Conservation (phyloP, 345 rosid species). For the Linum tenue region DNA sequence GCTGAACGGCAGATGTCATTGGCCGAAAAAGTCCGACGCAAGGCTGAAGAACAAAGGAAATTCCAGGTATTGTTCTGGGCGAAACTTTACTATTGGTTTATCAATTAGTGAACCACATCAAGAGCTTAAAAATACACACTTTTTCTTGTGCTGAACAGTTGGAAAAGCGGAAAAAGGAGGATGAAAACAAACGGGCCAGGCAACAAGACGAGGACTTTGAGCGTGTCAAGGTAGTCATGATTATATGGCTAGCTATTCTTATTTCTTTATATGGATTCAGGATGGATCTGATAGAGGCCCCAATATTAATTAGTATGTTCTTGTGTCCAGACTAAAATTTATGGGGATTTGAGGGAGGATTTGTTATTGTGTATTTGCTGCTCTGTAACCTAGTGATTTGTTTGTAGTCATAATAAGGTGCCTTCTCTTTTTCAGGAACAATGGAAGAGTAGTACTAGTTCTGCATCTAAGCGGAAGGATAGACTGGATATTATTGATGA, state of each 20-base stretch:
- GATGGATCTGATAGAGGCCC: constrained; percentile 4
- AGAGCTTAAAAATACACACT: not conserved
- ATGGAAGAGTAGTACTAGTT: constrained; percentile 69
- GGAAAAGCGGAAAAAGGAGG: constrained; percentile 93
- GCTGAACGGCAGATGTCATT: constrained; percentile 89
- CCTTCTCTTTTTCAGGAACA: constrained; percentile 49
- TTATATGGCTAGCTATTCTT: not conserved
- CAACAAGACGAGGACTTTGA: constrained; percentile 85
- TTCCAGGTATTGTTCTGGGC: constrained; percentile 41
- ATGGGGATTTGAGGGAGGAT: not conserved
- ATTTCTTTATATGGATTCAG: constrained; percentile 8
- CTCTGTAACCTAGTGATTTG: not conserved
- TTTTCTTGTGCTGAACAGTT: constrained; percentile 36
- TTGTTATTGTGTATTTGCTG: no score
- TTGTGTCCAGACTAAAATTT: not conserved
- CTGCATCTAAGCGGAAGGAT: constrained; percentile 71
- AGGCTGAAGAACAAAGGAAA: constrained; percentile 95
- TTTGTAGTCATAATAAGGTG: not conserved
- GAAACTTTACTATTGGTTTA: constrained; percentile 4
- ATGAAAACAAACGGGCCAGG: constrained; percentile 70
- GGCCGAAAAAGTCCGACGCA: constrained; percentile 98
- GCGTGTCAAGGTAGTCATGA: constrained; percentile 57
- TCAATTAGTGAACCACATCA: not conserved
- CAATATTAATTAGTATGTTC: not conserved
- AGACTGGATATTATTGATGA: constrained; percentile 46